Percentiles rank a stretch among this genome's conserved stretches.
phyloP scores from a whole-genome alignment of 73 alveolate species.

The Paraurostyla sp. region DNA sequence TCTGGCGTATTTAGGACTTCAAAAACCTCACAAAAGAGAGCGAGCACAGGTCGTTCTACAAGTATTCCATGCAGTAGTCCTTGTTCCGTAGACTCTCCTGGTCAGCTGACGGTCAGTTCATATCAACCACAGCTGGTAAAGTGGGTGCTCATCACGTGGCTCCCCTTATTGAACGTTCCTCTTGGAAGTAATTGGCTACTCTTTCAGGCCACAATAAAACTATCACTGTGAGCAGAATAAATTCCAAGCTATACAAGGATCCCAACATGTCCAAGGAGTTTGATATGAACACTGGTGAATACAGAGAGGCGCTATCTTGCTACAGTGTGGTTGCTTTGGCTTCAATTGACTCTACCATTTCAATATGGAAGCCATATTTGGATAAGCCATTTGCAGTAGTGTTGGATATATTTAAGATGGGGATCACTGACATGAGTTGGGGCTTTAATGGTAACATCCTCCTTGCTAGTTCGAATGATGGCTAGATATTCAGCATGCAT shows the following conservation, averaged over 20 bases:
- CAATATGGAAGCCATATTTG: slow-evolving; percentile 75
- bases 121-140: slow-evolving; percentile 66
- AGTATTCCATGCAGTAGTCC: slow-evolving; percentile 13
- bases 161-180: slow-evolving; percentile 65
- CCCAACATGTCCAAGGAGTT: neutral
- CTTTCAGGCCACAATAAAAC: slow-evolving; percentile 67
- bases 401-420: slow-evolving; percentile 62
- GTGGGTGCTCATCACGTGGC: slow-evolving; percentile 42
- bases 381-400: slow-evolving; percentile 55
- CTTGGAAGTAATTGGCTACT: slow-evolving; percentile 64
- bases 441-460: slow-evolving; percentile 73
- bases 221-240: slow-evolving; percentile 52
- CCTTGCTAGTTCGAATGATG: slow-evolving; percentile 75
- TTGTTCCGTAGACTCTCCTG: slow-evolving; percentile 70
- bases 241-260: slow-evolving; percentile 59
- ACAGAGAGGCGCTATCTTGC: slow-evolving; percentile 31
- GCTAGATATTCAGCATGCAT: slow-evolving; percentile 60
- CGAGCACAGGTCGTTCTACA: slow-evolving; percentile 42
- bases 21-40: slow-evolving; percentile 51
- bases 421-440: slow-evolving; percentile 80
- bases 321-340: slow-evolving; percentile 64
- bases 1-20: slow-evolving; percentile 71
- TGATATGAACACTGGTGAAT: slow-evolving; percentile 34
- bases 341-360: slow-evolving; percentile 69
- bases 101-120: slow-evolving; percentile 72